Conservation (phyloP, 2,329 filamentous ascomycete genomes). For the Thermothelomyces thermophilus region DNA sequence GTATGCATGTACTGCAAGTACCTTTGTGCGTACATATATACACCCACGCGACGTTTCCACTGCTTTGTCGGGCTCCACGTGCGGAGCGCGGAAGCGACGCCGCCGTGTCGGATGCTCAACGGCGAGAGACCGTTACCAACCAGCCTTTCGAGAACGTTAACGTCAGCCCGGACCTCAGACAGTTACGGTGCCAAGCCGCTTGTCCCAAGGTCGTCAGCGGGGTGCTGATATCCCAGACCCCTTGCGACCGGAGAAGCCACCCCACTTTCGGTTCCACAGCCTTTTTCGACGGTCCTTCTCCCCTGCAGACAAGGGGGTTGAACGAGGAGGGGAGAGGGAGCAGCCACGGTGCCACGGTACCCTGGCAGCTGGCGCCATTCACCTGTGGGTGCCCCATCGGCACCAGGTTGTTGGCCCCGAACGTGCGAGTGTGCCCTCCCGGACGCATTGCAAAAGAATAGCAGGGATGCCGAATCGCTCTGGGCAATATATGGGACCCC, state of each 20-base stretch:
- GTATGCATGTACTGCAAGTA: too few relatives aligned
- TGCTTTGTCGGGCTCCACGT: neutral
- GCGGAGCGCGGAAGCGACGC: slow-evolving; percentile 1
- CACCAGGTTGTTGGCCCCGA: slow-evolving; percentile 11
- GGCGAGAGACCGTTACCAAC: slow-evolving; percentile 10
- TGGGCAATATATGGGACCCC: slow-evolving; percentile 20
- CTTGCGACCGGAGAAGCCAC: slow-evolving; percentile 6
- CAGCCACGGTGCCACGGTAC: slow-evolving; percentile 16
- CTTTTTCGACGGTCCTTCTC: slow-evolving; percentile 11
- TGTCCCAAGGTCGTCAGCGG: slow-evolving; percentile 5
- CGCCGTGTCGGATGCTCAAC: slow-evolving; percentile 8
- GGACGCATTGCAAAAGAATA: slow-evolving; percentile 19
- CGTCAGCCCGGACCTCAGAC: neutral
- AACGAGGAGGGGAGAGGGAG: too few relatives aligned
- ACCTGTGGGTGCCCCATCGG: slow-evolving; percentile 5
- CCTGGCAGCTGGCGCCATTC: slow-evolving; percentile 15
- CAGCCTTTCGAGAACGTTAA: neutral
- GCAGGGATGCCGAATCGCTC: slow-evolving; percentile 21
- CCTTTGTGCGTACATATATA: too few relatives aligned
- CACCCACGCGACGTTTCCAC: too few relatives aligned
- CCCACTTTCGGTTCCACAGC: slow-evolving; percentile 15
- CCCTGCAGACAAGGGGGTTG: slow-evolving; percentile 15
- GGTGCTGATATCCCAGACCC: slow-evolving; percentile 18
- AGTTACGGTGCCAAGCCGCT: slow-evolving; percentile 12
- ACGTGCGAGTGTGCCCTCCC: slow-evolving; percentile 1